Conservation (phyloP, 129 eudicot species). For the Ambrosia artemisiifolia region DNA sequence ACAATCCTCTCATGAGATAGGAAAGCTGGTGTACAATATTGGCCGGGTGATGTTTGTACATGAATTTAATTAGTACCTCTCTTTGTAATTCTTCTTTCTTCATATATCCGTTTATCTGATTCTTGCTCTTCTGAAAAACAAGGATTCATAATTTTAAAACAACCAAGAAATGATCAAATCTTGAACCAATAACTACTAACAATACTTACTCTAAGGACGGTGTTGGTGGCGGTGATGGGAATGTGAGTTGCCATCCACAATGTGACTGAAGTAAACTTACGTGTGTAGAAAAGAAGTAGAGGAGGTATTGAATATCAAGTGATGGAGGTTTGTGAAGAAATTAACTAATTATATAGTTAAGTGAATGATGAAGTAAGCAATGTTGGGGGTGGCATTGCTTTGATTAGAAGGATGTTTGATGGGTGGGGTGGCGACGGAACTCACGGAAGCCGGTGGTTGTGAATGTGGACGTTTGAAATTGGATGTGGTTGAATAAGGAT, state of each 20-base stretch:
- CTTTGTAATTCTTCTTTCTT: conserved; percentile 79
- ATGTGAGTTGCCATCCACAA: conserved; percentile 35
- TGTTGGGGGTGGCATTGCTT: conserved; percentile 32
- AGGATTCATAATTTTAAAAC: not conserved
- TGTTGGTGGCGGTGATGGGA: not conserved
- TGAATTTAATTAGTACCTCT: conserved; percentile 48
- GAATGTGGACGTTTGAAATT: conserved; percentile 33
- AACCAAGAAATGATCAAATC: not conserved
- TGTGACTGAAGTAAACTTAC: not conserved
- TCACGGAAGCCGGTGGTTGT: conserved; percentile 20
- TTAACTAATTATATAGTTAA: not conserved
- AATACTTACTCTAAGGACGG: conserved; percentile 13
- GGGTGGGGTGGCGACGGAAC: conserved; percentile 6
- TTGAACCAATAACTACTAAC: not conserved
- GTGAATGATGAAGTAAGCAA: conserved; percentile 30
- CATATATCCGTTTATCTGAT: conserved; percentile 43
- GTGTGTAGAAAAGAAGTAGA: not conserved
- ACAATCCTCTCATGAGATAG: no score
- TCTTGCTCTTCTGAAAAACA: conserved; percentile 35
- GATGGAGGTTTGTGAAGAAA: conserved; percentile 16
- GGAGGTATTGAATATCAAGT: not conserved
- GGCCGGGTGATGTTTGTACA: no score
- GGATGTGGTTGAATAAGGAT: conserved; percentile 16
- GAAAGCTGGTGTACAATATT: no score
- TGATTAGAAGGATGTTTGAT: conserved; percentile 34